These are phyloP conservation scores for Moniliella sp. DNA, from an alignment of 1,284 basidiomycete genomes.

Conservation along the genomic window DNA sequence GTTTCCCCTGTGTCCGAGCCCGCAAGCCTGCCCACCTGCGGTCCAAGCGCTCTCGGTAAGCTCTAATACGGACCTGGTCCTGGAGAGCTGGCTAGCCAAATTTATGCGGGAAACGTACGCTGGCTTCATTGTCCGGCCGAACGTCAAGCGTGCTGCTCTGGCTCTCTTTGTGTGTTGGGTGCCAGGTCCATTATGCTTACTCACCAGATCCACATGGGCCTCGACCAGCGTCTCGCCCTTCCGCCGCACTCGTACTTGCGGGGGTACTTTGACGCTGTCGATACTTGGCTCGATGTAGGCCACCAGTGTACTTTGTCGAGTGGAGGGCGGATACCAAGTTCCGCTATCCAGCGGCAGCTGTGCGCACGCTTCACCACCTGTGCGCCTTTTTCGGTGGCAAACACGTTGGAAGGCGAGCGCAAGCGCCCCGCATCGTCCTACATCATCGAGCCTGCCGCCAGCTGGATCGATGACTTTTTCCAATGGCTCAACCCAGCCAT, in stretches of 20 bases:
- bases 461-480: constrained; percentile 62
- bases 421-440: constrained; percentile 61
- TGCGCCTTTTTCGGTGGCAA: constrained; percentile 58
- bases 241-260: constrained; percentile 77
- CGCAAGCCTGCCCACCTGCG: not conserved
- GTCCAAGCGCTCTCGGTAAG: constrained; percentile 35
- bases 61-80: constrained; percentile 36
- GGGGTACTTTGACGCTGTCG: constrained; percentile 68
- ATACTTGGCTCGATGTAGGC: constrained; percentile 76
- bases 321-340: constrained; percentile 6
- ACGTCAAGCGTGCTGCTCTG: constrained; percentile 56
- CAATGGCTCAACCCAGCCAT: constrained; percentile 72
- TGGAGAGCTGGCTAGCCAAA: constrained; percentile 45
- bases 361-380: constrained; percentile 91
- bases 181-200: constrained; percentile 66
- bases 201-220: constrained; percentile 68
- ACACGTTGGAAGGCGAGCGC: constrained; percentile 71
- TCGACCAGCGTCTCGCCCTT: constrained; percentile 71
- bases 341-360: constrained; percentile 49
- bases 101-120: constrained; percentile 72
- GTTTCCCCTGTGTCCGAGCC: constrained; percentile 9
- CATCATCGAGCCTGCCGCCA: constrained; percentile 51
- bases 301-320: constrained; percentile 69
- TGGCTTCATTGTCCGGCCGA: constrained; percentile 54
- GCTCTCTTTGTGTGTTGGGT: constrained; percentile 56